Base-by-base conservation (phyloP, 176 grass and related monocot genomes). In the Phoenix dactylifera region DNA sequence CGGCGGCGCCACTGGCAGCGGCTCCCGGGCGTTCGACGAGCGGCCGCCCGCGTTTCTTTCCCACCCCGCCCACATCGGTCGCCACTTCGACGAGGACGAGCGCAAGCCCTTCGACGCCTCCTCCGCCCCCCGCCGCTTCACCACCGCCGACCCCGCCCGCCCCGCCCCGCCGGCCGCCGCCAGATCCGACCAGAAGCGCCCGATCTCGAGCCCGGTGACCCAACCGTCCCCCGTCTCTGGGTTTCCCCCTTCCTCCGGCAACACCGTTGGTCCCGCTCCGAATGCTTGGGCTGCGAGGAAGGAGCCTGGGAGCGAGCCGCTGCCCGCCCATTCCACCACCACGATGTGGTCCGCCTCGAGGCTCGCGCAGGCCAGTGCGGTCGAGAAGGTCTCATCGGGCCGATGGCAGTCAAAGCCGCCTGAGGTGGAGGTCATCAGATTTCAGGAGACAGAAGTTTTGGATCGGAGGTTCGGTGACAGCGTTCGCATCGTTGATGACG, bases 341-440 rank as follows among this genome's bases (percentile, higher is more conserved):
- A 44, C 35, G 35, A 44, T 44, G 22, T 99, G 94, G 85, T 93
- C 88, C 15, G 74, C 88, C 19, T 77, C 74, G 19, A 83, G 82
- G 70, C 74, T 99, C 52, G 94, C 94, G 3, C 84, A 89, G 84
- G 94, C 94, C 1, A 99, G 88, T 75, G 94, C 88, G 7, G 79
- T 98, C 62, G 94, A 99, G 79, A 99, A 99, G 72, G 94, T 99
- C 50, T 89, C 89, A 57, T 99, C 88, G 22, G 94, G 88, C n/a
- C 76, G 68, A 30, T 99, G 88, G 88, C 57, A 85, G 51, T 71
- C 68, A 0, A 92, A 79, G 74, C 82, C 79, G 7, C 49, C 70
- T 7, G 59, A 63, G 18, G 51, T 54, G 29, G 70, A 73, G 18
- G 26, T 44, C 23, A 63, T 63, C 19, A 54, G 19, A 63, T 55